phyloP scores from a whole-genome alignment of 192 early-diverging fungal species.

The Funneliformis geosporum region DNA sequence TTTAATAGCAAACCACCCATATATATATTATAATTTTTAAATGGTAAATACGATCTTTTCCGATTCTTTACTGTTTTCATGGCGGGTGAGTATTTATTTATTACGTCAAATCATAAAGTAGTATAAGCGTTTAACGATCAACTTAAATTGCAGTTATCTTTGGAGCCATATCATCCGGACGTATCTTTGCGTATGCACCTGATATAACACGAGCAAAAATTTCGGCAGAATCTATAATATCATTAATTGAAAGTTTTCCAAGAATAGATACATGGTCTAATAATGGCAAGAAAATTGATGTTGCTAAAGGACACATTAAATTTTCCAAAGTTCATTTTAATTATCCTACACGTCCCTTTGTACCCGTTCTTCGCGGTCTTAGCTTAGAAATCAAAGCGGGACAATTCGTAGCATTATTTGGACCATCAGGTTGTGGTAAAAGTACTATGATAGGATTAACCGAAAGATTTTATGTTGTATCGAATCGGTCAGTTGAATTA shows the following conservation, averaged over 20 bases:
- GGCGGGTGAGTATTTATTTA: conserved; percentile 7
- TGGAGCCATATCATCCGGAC: conserved; percentile 46
- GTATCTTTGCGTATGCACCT: conserved; percentile 49
- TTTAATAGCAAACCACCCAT: too few relatives aligned
- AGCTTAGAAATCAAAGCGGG: conserved; percentile 58
- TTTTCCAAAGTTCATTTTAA: conserved; percentile 43
- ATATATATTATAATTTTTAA: not conserved
- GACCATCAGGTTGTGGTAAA: conserved; percentile 72
- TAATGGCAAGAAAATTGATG: conserved; percentile 37
- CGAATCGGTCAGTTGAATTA: conserved; percentile 42
- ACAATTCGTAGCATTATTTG: conserved; percentile 78
- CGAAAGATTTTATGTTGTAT: conserved; percentile 59
- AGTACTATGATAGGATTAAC: conserved; percentile 62
- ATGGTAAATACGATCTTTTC: conserved; percentile 28
- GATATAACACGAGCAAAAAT: conserved; percentile 62
- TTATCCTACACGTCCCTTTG: conserved; percentile 64
- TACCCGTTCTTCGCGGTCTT: conserved; percentile 59
- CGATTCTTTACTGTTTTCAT: conserved; percentile 38
- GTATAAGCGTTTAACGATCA: too few relatives aligned
- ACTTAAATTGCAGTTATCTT: conserved; percentile 12
- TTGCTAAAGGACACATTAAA: conserved; percentile 36
- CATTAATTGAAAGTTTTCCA: conserved; percentile 49
- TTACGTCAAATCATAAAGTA: too few relatives aligned
- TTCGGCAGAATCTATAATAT: conserved; percentile 52
- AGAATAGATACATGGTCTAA: conserved; percentile 45